A percentile compares a stretch with the other conserved stretches of the same genome.
Evolutionary conservation across 2,329 filamentous ascomycete species (phyloP).

Genomic region (Penicillium sp.): DNA sequence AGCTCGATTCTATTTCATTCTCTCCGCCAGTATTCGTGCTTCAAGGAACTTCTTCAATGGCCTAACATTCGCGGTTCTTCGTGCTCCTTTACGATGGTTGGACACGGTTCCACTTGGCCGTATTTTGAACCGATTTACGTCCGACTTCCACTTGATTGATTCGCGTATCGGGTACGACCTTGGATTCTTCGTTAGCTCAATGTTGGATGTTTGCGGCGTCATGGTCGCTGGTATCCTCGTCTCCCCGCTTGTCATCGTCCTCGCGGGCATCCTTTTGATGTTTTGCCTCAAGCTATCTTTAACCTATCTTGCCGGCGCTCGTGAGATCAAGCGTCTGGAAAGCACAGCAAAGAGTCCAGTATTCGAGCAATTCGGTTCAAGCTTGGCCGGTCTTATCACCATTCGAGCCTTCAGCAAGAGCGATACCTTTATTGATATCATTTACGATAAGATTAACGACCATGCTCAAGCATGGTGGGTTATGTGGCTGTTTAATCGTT

Average conservation of each 20-base stretch:
- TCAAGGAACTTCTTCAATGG: slow-evolving; percentile 70
- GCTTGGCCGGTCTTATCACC: slow-evolving; percentile 72
- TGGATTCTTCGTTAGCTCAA: slow-evolving; percentile 62
- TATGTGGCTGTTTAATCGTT: slow-evolving; percentile 74
- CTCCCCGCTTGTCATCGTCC: slow-evolving; percentile 62
- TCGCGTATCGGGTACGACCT: slow-evolving; percentile 67
- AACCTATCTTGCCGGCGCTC: slow-evolving; percentile 71
- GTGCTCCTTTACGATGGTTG: slow-evolving; percentile 76
- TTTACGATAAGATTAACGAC: slow-evolving; percentile 71
- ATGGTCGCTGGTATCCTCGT: slow-evolving; percentile 66
- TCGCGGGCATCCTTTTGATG: slow-evolving; percentile 62
- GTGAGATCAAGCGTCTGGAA: slow-evolving; percentile 77
- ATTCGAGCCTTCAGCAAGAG: slow-evolving; percentile 76
- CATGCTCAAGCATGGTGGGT: slow-evolving; percentile 70
- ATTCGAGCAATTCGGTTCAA: slow-evolving; percentile 77
- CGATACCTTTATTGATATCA: slow-evolving; percentile 68
- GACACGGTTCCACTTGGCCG: slow-evolving; percentile 79
- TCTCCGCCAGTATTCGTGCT: slow-evolving; percentile 68
- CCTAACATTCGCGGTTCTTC: slow-evolving; percentile 69
- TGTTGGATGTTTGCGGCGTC: slow-evolving; percentile 67
- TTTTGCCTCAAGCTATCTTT: slow-evolving; percentile 51
- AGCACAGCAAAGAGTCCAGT: slow-evolving; percentile 77
- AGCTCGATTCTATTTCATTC: slow-evolving; percentile 66
- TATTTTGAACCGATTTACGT: slow-evolving; percentile 76
- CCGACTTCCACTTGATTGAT: slow-evolving; percentile 77